Evolutionary conservation across 2,329 filamentous ascomycete species (phyloP), one percentile per base, ranked within the genome.

Genomic region (Fusarium odoratissimum): DNA sequence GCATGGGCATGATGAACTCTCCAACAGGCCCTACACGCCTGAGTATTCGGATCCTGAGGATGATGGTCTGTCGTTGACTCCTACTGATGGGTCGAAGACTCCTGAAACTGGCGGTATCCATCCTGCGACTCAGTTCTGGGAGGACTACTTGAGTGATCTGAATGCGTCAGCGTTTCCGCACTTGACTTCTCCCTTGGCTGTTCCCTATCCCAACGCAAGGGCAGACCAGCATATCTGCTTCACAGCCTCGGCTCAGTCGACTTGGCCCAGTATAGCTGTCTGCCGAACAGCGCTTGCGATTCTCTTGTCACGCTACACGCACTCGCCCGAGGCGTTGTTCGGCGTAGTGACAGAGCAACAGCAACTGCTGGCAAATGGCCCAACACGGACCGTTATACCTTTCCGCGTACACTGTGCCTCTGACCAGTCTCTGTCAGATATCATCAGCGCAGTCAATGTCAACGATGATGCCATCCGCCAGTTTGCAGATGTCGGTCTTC

Each of bases 121-220:
- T n/a, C 35, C 23, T 8, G 45, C 16, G 0, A 52, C 8, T 25
- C 40, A 41, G 21, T 64, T 54, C 2, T 64, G 64, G 64, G 4
- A 31, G 9, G 16, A 45, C 0, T 41, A 64, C 17, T 41, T 67
- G 6, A 23, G 19, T 3, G 52, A 28, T 4, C 21, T 67, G 16
- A 31, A 64, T 59, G 64, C 64, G 19, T 67, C 60, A 17, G 38
- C 52, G 9, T 67, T 67, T 16, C 60, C 64, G 9, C 52, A 64
- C 33, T 14, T 59, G 16, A 6, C 21, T 37, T 35, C 33, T 8
- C 60, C 31, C 0, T 17, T 67, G 10, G 19, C 11, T 10, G 12
- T 28, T 9, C 45, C 60, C 19, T 41, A 11, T n/a, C 64, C 64
- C 10, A 10, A 41, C 10, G 5, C 33, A 2, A 28, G n/a, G 33